Evolutionary conservation across 2,329 filamentous ascomycete genomes (phyloP), one percentile per base, ranked within the genome.

Genomic region (Penicillium sp.): DNA sequence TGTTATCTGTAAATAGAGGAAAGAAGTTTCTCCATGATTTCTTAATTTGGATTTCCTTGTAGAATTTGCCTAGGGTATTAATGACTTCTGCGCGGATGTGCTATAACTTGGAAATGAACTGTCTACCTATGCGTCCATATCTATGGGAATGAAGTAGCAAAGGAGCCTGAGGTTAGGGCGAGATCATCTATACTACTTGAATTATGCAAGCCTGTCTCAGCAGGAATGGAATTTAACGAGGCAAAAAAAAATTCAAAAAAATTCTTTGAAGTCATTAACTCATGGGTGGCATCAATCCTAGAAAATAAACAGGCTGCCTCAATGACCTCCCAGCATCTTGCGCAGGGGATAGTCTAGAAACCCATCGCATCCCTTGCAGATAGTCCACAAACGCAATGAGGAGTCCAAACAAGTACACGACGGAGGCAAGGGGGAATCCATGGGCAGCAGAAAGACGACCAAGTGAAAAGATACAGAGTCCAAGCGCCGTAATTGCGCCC

Each of bases 1-100:
- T 48, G 42, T 48, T 58, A 52, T 49, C 61, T 65, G 62, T 65
- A 65, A 49, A 65, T 64, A 65, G 51, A 58, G 26, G 60, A 53
- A 48, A 33, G 42, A 42, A 37, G 11, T 13, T 52, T 40, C 39
- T 16, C 21, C 37, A 36, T 8, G 26, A 34, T 48, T 55, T 44
- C 16, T 44, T 16, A 39, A 24, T 39, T 19, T 36, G 3, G 24
- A 23, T 16, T 8, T 24, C 21, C 19, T 24, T 13, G 34, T 37
- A 37, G 16, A 37, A 10, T 5, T 34, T 34, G 5, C 33, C n/a
- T 37, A 28, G 24, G 5, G 10, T 28, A 5, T 28, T 10, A 28
- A 28, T 33, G 7, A 14, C 31, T 33, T 14, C 31, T 33, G n/a
- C n/a, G n/a, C n/a, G n/a, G n/a, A n/a, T n/a, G n/a, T n/a, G n/a